Conservation (phyloP, 2,329 filamentous ascomycete species). For the Escovopsis sp. region DNA sequence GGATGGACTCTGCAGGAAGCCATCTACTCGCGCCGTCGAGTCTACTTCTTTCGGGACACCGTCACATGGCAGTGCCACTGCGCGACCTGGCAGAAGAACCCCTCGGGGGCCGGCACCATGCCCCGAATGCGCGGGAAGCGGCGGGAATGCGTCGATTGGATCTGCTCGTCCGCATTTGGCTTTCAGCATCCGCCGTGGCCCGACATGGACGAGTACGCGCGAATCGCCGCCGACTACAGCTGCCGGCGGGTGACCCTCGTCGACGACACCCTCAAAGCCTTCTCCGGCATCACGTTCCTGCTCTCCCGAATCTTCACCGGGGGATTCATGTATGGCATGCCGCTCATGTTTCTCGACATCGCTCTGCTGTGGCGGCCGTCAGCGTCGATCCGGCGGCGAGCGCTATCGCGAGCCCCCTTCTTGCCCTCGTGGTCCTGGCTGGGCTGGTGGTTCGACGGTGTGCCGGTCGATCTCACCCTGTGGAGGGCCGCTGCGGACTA, state of each 20-base stretch:
- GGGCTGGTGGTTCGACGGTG: constrained; percentile 31
- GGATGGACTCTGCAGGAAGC: constrained; percentile 30
- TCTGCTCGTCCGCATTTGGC: constrained; percentile 19
- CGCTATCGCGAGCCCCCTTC: constrained; percentile 20
- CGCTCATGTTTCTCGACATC: constrained; percentile 29
- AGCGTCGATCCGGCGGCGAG: constrained; percentile 25
- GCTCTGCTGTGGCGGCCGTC: constrained; percentile 30
- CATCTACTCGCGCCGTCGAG: constrained; percentile 25
- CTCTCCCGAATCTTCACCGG: constrained; percentile 25
- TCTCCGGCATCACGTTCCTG: constrained; percentile 26
- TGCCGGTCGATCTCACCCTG: constrained; percentile 25
- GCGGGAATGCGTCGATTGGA: constrained; percentile 17
- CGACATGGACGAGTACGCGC: constrained; percentile 29
- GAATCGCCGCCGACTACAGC: constrained; percentile 28
- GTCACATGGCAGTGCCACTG: constrained; percentile 32
- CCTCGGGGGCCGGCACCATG: constrained; percentile 12
- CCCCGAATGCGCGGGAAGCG: constrained; percentile 17
- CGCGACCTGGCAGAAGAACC: constrained; percentile 24
- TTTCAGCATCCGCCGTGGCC: constrained; percentile 28
- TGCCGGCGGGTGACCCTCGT: constrained; percentile 22
- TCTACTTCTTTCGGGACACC: constrained; percentile 28
- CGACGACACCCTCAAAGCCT: constrained; percentile 27
- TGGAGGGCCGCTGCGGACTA: constrained; percentile 30
- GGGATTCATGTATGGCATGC: constrained; percentile 30
- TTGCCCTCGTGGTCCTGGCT: constrained; percentile 32